Evolutionary conservation across 768 basidiomycete genomes (phyloP).

Genomic region (Xanthoconium purpureum): DNA sequence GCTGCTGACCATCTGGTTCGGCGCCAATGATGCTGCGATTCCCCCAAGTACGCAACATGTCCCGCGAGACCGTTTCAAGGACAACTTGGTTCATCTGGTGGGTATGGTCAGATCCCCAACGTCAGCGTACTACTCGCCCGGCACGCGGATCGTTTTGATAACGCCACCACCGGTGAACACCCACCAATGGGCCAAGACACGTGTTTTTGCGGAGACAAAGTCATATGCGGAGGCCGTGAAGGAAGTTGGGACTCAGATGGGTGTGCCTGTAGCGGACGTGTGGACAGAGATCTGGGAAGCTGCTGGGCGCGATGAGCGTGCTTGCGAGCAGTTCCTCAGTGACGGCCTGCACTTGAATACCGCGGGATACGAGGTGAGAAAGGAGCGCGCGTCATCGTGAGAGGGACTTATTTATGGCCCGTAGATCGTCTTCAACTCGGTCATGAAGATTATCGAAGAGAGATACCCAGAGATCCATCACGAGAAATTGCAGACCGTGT

Average conservation of each 20-base stretch:
- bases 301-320: constrained; percentile 57
- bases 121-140: constrained; percentile 65
- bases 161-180: constrained; percentile 84
- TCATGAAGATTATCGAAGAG: constrained; percentile 54
- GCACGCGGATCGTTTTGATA: constrained; percentile 74
- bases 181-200: constrained; percentile 45
- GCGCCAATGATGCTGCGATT: constrained; percentile 82
- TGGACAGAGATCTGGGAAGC: constrained; percentile 75
- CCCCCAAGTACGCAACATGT: constrained; percentile 70
- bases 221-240: constrained; percentile 70
- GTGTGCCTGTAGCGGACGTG: constrained; percentile 66
- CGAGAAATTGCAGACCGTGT: constrained; percentile 55
- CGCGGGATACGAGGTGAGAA: constrained; percentile 68
- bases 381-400: neutral
- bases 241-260: constrained; percentile 52
- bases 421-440: constrained; percentile 63
- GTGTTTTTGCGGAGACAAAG: constrained; percentile 59
- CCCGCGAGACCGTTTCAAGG: constrained; percentile 58
- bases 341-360: constrained; percentile 83
- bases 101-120: constrained; percentile 56
- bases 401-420: constrained; percentile 1
- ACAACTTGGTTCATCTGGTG: constrained; percentile 65
- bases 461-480: constrained; percentile 68
- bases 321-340: constrained; percentile 48
- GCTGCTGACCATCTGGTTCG: constrained; percentile 86